Percentiles rank a stretch among this genome's conserved stretches.
Conservation (phyloP, 2,329 filamentous ascomycete species). For the Alternaria sp. region DNA sequence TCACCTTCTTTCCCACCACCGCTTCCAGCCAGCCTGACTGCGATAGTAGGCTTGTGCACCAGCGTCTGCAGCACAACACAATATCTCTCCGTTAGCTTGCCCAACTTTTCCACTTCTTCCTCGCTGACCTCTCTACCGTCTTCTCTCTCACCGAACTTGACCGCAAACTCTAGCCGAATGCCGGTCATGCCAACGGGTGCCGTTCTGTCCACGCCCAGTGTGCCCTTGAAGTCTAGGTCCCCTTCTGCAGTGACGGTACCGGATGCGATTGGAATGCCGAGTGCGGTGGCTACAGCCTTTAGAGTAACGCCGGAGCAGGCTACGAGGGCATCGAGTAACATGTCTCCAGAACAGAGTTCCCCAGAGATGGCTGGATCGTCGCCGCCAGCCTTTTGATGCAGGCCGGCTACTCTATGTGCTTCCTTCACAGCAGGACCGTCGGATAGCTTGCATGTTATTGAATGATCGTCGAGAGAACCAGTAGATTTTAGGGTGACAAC, state of each 20-base stretch:
- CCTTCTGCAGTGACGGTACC: conserved; percentile 58
- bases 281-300: conserved; percentile 60
- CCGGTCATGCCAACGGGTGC: conserved; percentile 59
- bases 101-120: conserved; percentile 56
- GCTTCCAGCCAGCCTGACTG: conserved; percentile 35
- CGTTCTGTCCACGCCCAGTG: conserved; percentile 58
- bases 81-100: conserved; percentile 61
- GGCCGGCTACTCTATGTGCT: conserved; percentile 56
- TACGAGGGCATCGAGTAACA: conserved; percentile 61
- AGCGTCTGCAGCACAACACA: conserved; percentile 54
- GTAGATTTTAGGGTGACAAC: conserved; percentile 57
- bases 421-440: conserved; percentile 53
- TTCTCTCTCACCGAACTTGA: conserved; percentile 50
- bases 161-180: conserved; percentile 56
- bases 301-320: conserved; percentile 62
- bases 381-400: conserved; percentile 60
- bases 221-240: conserved; percentile 61
- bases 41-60: conserved; percentile 43
- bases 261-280: conserved; percentile 55
- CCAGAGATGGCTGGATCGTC: conserved; percentile 55
- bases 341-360: conserved; percentile 60
- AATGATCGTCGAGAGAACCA: conserved; percentile 56
- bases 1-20: conserved; percentile 27
- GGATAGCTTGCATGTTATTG: conserved; percentile 59
- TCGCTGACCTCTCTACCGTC: conserved; percentile 51